These are phyloP conservation scores for Collybia sp. DNA, from an alignment of 768 basidiomycete species.

Conservation along the genomic window DNA sequence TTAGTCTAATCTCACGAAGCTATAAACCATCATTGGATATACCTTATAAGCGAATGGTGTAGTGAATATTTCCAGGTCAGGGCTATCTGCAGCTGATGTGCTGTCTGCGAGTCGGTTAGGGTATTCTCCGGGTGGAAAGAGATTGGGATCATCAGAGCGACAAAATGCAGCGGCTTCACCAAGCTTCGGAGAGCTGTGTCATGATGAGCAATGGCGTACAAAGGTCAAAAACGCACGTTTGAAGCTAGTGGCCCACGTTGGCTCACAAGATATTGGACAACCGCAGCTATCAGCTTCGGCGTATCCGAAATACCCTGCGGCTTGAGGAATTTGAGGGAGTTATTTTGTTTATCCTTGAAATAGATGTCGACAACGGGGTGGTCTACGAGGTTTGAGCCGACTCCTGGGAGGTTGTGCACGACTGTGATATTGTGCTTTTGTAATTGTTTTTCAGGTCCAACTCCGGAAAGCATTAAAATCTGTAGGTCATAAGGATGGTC, in stretches of 20 bases:
- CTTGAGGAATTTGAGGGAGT: conserved; percentile 35
- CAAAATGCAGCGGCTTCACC: conserved; percentile 52
- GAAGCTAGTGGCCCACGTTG: conserved; percentile 46
- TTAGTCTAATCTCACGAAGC: too few relatives aligned
- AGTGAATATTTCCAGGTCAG: conserved; percentile 38
- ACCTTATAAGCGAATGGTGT: conserved; percentile 37
- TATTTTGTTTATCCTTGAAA: conserved; percentile 45
- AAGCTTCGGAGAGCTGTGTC: conserved; percentile 18
- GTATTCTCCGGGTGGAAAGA: conserved; percentile 36
- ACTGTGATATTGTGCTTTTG: conserved; percentile 46
- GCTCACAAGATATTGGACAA: conserved; percentile 37
- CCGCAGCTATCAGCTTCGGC: conserved; percentile 24
- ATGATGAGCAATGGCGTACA: neutral
- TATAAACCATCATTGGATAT: neutral
- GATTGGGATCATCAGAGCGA: conserved; percentile 38
- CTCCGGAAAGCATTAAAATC: conserved; percentile 70
- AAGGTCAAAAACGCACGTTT: conserved; percentile 35
- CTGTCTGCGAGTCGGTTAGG: conserved; percentile 27
- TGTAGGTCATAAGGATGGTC: conserved; percentile 17
- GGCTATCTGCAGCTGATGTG: conserved; percentile 32
- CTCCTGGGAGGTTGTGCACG: conserved; percentile 62
- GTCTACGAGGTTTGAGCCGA: conserved; percentile 71
- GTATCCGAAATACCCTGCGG: conserved; percentile 19
- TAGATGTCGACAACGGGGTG: conserved; percentile 53
- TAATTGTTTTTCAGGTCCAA: conserved; percentile 65